phyloP scores from a whole-genome alignment of 371 early-diverging fungal species.

The Mortierella sp. region DNA sequence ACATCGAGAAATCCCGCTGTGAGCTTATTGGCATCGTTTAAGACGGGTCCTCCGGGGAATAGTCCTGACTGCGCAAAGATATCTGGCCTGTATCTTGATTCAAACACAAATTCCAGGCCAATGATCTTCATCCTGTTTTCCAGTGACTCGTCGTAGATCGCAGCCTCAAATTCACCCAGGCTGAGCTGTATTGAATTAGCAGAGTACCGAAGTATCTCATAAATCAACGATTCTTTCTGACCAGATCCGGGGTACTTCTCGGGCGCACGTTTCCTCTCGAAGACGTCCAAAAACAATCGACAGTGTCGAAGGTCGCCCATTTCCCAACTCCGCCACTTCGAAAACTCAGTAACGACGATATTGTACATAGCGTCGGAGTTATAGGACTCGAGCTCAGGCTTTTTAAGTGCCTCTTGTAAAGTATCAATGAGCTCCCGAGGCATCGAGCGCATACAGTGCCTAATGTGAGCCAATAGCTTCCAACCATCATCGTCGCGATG shows the following conservation, averaged over 20 bases:
- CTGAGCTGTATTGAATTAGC: slow-evolving; percentile 51
- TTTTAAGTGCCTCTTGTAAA: slow-evolving; percentile 64
- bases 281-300: slow-evolving; percentile 68
- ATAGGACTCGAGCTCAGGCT: slow-evolving; percentile 53
- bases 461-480: slow-evolving; percentile 81
- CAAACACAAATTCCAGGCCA: slow-evolving; percentile 42
- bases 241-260: background rate
- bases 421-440: slow-evolving; percentile 54
- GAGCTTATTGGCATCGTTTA: slow-evolving; percentile 39
- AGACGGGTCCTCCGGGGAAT: slow-evolving; percentile 23
- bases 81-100: slow-evolving; percentile 47
- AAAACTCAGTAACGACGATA: slow-evolving; percentile 64
- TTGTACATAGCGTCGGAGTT: slow-evolving; percentile 65
- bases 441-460: slow-evolving; percentile 72
- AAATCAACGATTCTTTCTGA: slow-evolving; percentile 38
- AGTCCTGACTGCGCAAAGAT: slow-evolving; percentile 29
- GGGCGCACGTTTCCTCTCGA: slow-evolving; percentile 45
- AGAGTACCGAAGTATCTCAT: slow-evolving; percentile 47
- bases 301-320: slow-evolving; percentile 64
- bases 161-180: slow-evolving; percentile 45
- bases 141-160: slow-evolving; percentile 50
- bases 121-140: slow-evolving; percentile 43
- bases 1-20: slow-evolving; percentile 68
- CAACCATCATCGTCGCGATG: slow-evolving; percentile 82
- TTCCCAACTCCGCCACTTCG: slow-evolving; percentile 80